Percentiles rank a stretch among this genome's conserved stretches.
Conservation (phyloP, 768 basidiomycete genomes). For the Mycena indigotica region DNA sequence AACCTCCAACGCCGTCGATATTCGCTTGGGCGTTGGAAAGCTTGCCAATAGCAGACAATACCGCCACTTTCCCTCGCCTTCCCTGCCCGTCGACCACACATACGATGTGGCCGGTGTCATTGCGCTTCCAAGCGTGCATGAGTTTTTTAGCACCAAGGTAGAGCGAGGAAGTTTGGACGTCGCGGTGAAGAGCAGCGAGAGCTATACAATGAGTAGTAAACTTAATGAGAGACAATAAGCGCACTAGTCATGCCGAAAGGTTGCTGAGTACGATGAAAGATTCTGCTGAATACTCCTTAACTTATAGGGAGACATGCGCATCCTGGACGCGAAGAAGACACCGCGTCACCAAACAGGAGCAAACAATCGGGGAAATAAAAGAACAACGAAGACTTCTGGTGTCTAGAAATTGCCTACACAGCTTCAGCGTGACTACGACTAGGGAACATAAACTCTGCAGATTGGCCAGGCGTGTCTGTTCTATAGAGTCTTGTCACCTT, state of each 20-base stretch:
- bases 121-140: background rate
- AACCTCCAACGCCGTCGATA: background rate
- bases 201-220: background rate
- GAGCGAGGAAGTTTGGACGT: background rate
- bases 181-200: background rate
- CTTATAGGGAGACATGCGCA: too few species aligned
- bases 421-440: too few species aligned
- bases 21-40: background rate
- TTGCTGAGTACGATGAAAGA: background rate
- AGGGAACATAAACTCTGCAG: background rate
- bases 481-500: too few species aligned
- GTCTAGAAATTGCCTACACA: too few species aligned
- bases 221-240: background rate
- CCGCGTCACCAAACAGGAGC: too few species aligned
- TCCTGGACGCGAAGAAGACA: too few species aligned
- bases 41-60: background rate
- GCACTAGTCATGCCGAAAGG: background rate
- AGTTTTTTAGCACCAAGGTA: background rate
- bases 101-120: background rate
- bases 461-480: too few species aligned
- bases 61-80: background rate
- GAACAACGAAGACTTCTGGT: too few species aligned
- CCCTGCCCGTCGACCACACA: background rate
- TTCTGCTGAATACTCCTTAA: background rate
- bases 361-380: too few species aligned